Base-by-base conservation (phyloP, 208 protist genomes). In the Crithidia bombi region DNA sequence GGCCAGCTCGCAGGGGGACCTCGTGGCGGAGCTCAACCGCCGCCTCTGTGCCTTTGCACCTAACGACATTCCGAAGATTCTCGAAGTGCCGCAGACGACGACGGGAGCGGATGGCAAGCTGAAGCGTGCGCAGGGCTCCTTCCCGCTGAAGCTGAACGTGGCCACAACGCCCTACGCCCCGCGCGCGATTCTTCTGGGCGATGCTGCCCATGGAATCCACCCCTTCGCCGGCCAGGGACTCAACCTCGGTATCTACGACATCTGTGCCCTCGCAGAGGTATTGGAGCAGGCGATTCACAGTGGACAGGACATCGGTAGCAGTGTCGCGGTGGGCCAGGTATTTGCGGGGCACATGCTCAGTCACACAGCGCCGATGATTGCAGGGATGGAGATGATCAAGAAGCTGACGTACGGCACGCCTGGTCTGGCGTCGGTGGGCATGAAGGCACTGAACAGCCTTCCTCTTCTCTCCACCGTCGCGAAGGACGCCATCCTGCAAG, bases 211-310 rank as follows among this genome's bases (percentile, higher is more conserved):
- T 82, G 74, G 86, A 15, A 93, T 98, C 64, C 93, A 97, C 78
- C 95, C 93, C 17, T 91, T 98, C 32, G 93, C 93, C 5, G 95
- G 95, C 0, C 95, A 98, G 68, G 95, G 93, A 0, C 81, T 97
- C 44, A 98, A 98, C 79, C 80, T 96, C 39, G 95, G 93, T 32
- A 76, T 98, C 46, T 92, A 95, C 74, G 90, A 96, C 74, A 75
- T 93, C 9, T 94, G 86, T 61, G 84, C 83, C 0, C 73, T 97
- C 55, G 81, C 78, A 0, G 72, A 81, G 21, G 68, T 92, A 26
- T 44, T 95, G 47, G 84, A 93, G 65, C 54, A 72, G 28, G 87
- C 86, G 9, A 77, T 96, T 35, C 57, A 79, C 12, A 73, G 68
- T 36, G 92, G 92, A 1, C 87, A 92, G 65, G 89, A 94, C 46